phyloP scores from a whole-genome alignment of 176 grass and related monocot genomes.

The Zizania latifolia region DNA sequence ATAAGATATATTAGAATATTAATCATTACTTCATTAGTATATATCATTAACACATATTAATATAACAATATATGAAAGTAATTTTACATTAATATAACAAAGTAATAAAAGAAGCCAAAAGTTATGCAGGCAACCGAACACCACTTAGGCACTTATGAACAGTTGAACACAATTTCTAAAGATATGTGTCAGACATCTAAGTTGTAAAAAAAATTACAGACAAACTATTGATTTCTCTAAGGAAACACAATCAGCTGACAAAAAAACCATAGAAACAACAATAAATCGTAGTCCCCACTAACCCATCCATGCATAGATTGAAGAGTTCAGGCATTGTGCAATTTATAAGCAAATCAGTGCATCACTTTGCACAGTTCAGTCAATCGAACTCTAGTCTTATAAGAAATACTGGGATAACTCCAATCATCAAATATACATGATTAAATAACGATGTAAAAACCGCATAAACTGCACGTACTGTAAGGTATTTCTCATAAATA shows the following conservation, averaged over 20 bases:
- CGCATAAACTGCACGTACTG: neutral
- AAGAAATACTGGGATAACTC: too few species aligned
- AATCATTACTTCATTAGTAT: too few species aligned
- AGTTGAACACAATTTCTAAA: slow-evolving; percentile 8
- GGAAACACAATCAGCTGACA: neutral
- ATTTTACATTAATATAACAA: too few species aligned
- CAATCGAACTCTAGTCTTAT: neutral
- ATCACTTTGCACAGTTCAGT: neutral
- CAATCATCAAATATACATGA: too few species aligned
- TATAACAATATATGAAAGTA: too few species aligned
- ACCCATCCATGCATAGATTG: neutral
- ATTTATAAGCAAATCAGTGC: neutral
- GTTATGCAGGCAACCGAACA: neutral
- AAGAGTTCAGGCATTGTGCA: neutral
- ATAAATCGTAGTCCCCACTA: neutral
- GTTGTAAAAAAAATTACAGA: neutral
- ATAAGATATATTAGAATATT: too few species aligned
- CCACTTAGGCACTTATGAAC: neutral
- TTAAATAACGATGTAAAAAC: too few species aligned
- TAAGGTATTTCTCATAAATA: slow-evolving; percentile 1
- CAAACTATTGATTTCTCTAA: neutral
- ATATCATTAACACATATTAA: too few species aligned
- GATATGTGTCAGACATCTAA: neutral
- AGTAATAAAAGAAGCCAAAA: too few species aligned
- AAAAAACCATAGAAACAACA: neutral